Evolutionary conservation across 352 stramenopile species (phyloP), one percentile per base, ranked within the genome.

Genomic region (Lagenidium sp.): DNA sequence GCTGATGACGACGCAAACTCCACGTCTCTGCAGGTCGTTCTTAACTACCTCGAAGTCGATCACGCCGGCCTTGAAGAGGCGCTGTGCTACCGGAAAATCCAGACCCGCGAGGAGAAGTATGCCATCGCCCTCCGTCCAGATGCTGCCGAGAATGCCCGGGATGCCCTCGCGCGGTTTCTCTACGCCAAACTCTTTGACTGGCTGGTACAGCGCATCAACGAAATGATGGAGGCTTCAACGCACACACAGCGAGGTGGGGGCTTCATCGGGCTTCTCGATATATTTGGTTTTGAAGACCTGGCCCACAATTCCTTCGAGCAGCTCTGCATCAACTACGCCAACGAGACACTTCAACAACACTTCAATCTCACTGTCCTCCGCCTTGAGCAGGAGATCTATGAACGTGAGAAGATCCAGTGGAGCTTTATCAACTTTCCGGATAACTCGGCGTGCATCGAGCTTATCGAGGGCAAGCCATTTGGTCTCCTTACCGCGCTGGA

Each of bases 141-240:
- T 23, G 76, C 64, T 2, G 82, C 83, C 23, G 75, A 86, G 36
- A 97, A 97, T 63, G 91, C 82, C 5, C 69, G 91, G 37, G 93
- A 98, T 44, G 94, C 95, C 10, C 60, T 98, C 4, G 90, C 94
- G 25, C 97, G 98, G 24, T 95, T 92, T 36, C 65, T 97, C 4
- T 99, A 99, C 55, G 84, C 76, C 20, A 88, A 92, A 30, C 63
- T 99, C 13, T 99, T 99, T 29, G 74, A 94, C 38, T 95, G 78
- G 79, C 69, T 95, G 20, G 82, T 96, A 1, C 58, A 48, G 8
- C 77, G 74, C n/a, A 84, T 96, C 44, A 96, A 95, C 53, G 69
- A 83, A 13, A 87, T 82, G 29, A 75, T 87, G 39, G 76, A 82
- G 48, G 44, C 44, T 6, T 45, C 38, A 13, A 15, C 28, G 28